Percentiles rank a stretch among this genome's conserved stretches.
Evolutionary conservation across 2,329 filamentous ascomycete genomes (phyloP).

Genomic region (Coniochaeta pulveracea): DNA sequence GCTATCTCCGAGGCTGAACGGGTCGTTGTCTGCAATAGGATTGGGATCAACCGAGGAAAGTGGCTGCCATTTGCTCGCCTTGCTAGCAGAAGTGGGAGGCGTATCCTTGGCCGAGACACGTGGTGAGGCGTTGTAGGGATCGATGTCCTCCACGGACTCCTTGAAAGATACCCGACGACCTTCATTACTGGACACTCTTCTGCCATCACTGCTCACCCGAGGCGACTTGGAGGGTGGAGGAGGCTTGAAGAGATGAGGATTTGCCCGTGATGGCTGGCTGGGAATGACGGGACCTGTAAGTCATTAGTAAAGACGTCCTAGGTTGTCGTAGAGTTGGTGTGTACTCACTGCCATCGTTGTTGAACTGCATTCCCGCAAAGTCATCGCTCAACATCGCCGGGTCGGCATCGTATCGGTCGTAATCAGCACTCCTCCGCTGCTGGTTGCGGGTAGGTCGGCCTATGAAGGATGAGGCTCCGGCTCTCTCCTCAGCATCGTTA

Average conservation of each 20-base stretch:
- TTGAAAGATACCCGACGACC: constrained; percentile 46
- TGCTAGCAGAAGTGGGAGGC: constrained; percentile 32
- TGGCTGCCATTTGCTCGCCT: constrained; percentile 94
- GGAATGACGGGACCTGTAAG: constrained; percentile 35
- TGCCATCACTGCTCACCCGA: constrained; percentile 28
- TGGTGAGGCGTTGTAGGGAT: constrained; percentile 60
- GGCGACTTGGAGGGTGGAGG: constrained; percentile 41
- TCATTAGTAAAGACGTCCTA: constrained; percentile 11
- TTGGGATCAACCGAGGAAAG: constrained; percentile 75
- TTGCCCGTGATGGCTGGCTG: constrained; percentile 52
- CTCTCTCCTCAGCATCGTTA: constrained; percentile 42
- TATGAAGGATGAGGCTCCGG: constrained; percentile 18
- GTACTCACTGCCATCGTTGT: constrained; percentile 48
- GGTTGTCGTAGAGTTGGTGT: neutral
- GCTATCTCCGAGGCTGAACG: constrained; percentile 91
- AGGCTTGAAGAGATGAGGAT: constrained; percentile 72
- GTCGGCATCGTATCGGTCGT: constrained; percentile 88
- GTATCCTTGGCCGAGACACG: constrained; percentile 40
- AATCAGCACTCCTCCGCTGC: constrained; percentile 69
- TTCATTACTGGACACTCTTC: too few relatives aligned
- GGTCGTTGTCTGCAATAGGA: constrained; percentile 83
- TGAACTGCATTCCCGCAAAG: constrained; percentile 61
- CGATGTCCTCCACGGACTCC: constrained; percentile 65
- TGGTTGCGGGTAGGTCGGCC: constrained; percentile 47
- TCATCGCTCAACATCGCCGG: constrained; percentile 84